These are phyloP conservation scores for Trifolium repens DNA, from an alignment of 306 rosid genomes.

Conservation along the genomic window DNA sequence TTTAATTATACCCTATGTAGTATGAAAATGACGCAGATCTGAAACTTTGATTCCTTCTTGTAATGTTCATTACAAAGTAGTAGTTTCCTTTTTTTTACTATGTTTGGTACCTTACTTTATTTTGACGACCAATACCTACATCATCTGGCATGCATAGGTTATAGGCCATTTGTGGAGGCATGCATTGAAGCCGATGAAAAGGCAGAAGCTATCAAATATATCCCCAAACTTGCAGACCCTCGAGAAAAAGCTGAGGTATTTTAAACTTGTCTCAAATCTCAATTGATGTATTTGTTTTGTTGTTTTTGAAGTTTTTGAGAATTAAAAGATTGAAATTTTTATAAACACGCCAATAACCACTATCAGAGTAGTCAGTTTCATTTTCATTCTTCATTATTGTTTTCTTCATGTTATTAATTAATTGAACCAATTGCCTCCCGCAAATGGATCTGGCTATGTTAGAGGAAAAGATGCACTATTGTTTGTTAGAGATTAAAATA, in stretches of 20 bases:
- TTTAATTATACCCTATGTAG: neutral
- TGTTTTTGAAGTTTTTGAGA: neutral
- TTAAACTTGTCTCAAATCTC: constrained; percentile 25
- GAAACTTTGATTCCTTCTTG: constrained; percentile 11
- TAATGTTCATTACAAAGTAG: constrained; percentile 13
- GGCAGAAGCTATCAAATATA: constrained; percentile 89
- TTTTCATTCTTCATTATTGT: constrained; percentile 23
- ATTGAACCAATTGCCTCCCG: constrained; percentile 21
- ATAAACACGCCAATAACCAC: neutral
- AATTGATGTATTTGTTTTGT: neutral
- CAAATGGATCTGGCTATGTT: neutral
- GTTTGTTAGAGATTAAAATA: constrained; percentile 2
- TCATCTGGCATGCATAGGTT: constrained; percentile 61
- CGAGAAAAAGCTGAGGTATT: constrained; percentile 96
- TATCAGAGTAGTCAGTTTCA: constrained; percentile 3
- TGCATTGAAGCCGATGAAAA: constrained; percentile 96
- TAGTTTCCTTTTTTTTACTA: constrained; percentile 29
- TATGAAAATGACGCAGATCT: constrained; percentile 6
- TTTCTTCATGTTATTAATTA: constrained; percentile 31
- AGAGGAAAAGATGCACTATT: neutral
- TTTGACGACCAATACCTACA: constrained; percentile 26
- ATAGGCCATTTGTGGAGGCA: constrained; percentile 94
- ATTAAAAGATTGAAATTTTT: constrained; percentile 21
- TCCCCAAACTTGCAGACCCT: constrained; percentile 92
- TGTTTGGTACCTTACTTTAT: constrained; percentile 22